Evolutionary conservation across 768 basidiomycete genomes (phyloP).

Genomic region (Agaricus sinodeliciosus): DNA sequence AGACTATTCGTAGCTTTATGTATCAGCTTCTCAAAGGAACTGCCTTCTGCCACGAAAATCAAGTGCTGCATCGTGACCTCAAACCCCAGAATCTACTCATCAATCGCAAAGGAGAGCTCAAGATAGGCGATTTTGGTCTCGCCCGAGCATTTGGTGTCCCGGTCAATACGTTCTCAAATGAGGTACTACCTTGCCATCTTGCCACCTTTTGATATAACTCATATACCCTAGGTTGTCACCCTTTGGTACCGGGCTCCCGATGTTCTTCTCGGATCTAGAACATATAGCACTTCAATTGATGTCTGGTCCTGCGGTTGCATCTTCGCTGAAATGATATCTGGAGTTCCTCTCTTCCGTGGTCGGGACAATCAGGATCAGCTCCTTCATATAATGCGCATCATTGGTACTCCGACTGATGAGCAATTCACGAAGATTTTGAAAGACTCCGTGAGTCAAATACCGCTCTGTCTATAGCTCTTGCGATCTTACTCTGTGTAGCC

Average conservation of each 20-base stretch:
- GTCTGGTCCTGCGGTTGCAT: constrained; percentile 99
- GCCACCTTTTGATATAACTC: neutral
- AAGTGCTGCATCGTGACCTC: constrained; percentile 94
- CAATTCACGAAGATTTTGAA: constrained; percentile 83
- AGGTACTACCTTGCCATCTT: constrained; percentile 36
- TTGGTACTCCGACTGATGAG: constrained; percentile 90
- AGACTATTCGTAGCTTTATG: constrained; percentile 94
- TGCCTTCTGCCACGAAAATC: constrained; percentile 97
- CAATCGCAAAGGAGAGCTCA: constrained; percentile 94
- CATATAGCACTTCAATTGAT: constrained; percentile 97
- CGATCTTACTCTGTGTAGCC: constrained; percentile 40
- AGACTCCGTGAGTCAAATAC: constrained; percentile 62
- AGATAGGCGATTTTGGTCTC: constrained; percentile 95
- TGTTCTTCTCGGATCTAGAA: constrained; percentile 92
- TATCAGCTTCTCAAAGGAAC: constrained; percentile 96
- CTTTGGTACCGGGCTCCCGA: constrained; percentile 99
- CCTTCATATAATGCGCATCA: constrained; percentile 94
- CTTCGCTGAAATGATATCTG: constrained; percentile 99
- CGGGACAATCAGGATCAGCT: constrained; percentile 97
- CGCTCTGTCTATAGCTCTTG: neutral
- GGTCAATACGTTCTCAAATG: constrained; percentile 98
- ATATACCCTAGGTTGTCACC: constrained; percentile 75
- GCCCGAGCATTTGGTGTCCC: constrained; percentile 98
- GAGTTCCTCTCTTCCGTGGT: constrained; percentile 93
- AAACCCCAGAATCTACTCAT: constrained; percentile 99